Evolutionary conservation across 495 filamentous ascomycete species (phyloP).

Genomic region (Beverwykella pulmonaria): DNA sequence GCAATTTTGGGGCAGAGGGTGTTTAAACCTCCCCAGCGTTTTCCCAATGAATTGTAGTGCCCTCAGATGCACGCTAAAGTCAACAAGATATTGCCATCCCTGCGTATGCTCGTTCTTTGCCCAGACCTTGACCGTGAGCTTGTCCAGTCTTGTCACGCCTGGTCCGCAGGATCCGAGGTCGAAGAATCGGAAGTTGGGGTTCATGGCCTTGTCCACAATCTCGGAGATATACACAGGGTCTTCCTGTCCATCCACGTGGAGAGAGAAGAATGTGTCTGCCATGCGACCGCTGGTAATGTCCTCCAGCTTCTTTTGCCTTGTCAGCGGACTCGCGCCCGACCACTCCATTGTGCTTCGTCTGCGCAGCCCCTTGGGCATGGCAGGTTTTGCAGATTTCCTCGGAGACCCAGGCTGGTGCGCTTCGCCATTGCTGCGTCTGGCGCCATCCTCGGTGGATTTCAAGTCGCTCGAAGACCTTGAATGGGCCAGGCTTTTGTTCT

Average conservation of each 20-base stretch:
- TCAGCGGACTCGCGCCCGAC: constrained; percentile 64
- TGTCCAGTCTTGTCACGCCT: constrained; percentile 63
- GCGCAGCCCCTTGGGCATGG: constrained; percentile 47
- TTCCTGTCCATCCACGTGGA: constrained; percentile 58
- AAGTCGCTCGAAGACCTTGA: constrained; percentile 76
- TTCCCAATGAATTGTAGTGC: constrained; percentile 81
- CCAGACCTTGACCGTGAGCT: constrained; percentile 76
- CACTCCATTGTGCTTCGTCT: constrained; percentile 72
- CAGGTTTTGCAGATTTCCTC: constrained; percentile 12
- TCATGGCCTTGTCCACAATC: constrained; percentile 74
- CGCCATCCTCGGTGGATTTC: constrained; percentile 12
- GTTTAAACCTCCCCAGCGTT: constrained; percentile 68
- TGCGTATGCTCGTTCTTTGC: constrained; percentile 60
- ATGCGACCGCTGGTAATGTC: constrained; percentile 69
- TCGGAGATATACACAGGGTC: constrained; percentile 93
- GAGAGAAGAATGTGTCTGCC: constrained; percentile 86
- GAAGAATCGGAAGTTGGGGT: constrained; percentile 87
- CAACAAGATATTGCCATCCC: constrained; percentile 68
- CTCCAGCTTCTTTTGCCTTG: constrained; percentile 75
- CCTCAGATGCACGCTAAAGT: constrained; percentile 69
- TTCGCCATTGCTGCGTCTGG: constrained; percentile 25
- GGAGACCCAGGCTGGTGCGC: constrained; percentile 16
- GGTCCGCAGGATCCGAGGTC: constrained; percentile 73
- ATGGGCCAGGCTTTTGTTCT: constrained; percentile 62
- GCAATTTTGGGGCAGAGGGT: constrained; percentile 81